A percentile compares a stretch with the other conserved stretches of the same genome.
These are phyloP conservation scores for Neurospora sp. DNA, from an alignment of 495 filamentous ascomycete species.

Conservation along the genomic window DNA sequence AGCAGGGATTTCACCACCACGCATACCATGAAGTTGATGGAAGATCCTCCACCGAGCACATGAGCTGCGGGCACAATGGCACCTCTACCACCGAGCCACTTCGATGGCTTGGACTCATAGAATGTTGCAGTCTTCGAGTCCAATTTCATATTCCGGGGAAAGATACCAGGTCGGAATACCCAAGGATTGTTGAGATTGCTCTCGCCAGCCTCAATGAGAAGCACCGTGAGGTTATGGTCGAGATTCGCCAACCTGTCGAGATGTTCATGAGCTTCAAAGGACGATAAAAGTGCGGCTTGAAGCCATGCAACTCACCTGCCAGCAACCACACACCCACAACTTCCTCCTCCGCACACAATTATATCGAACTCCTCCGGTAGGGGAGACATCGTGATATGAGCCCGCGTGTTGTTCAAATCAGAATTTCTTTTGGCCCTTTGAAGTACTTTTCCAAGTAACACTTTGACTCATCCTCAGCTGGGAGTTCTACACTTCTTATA, in stretches of 20 bases:
- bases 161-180: slow-evolving; percentile 72
- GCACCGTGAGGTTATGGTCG: slow-evolving; percentile 69
- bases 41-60: slow-evolving; percentile 66
- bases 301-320: slow-evolving; percentile 36
- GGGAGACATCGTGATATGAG: slow-evolving; percentile 23
- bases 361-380: slow-evolving; percentile 70
- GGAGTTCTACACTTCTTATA: not conserved
- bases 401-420: not conserved
- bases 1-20: not conserved
- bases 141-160: slow-evolving; percentile 44
- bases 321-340: slow-evolving; percentile 66
- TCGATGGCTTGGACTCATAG: slow-evolving; percentile 67
- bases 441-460: not conserved
- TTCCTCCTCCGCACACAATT: slow-evolving; percentile 68
- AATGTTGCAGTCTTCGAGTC: slow-evolving; percentile 82
- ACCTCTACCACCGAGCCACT: slow-evolving; percentile 58
- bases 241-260: slow-evolving; percentile 57
- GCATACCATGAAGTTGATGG: slow-evolving; percentile 69
- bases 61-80: slow-evolving; percentile 74
- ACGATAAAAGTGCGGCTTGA: not conserved
- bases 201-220: slow-evolving; percentile 72
- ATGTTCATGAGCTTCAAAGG: slow-evolving; percentile 1
- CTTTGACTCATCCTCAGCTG: not conserved
- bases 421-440: not conserved
- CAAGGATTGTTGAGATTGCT: slow-evolving; percentile 76